Conservation (phyloP, 1,284 basidiomycete genomes). For the Ganoderma resinaceum region DNA sequence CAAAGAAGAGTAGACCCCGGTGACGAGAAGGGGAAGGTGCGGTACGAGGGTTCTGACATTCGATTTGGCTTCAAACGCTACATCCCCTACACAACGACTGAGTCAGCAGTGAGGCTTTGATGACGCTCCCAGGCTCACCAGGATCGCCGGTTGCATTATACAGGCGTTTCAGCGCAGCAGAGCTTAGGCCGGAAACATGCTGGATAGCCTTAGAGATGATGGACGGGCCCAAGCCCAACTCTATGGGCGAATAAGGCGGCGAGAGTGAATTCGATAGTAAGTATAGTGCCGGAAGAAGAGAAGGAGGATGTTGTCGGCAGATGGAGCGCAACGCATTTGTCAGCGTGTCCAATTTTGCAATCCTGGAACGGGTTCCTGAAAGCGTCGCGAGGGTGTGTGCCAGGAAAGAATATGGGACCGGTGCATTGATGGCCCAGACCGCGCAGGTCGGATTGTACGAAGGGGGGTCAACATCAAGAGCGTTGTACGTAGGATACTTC, state of each 20-base stretch:
- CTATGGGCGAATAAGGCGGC: slow-evolving; percentile 78
- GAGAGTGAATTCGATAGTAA: slow-evolving; percentile 88
- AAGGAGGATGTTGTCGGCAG: slow-evolving; percentile 69
- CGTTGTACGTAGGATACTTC: slow-evolving; percentile 35
- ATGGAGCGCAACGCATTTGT: slow-evolving; percentile 84
- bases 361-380: slow-evolving; percentile 83
- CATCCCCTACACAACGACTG: slow-evolving; percentile 60
- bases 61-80: slow-evolving; percentile 85
- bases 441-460: slow-evolving; percentile 45
- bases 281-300: slow-evolving; percentile 86
- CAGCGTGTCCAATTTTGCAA: slow-evolving; percentile 79
- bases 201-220: slow-evolving; percentile 84
- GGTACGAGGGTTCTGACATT: slow-evolving; percentile 80
- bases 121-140: slow-evolving; percentile 32
- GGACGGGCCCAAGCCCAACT: slow-evolving; percentile 81
- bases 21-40: slow-evolving; percentile 72
- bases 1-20: slow-evolving; percentile 70
- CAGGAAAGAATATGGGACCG: slow-evolving; percentile 85
- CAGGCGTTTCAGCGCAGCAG: slow-evolving; percentile 70
- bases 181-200: slow-evolving; percentile 81
- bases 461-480: slow-evolving; percentile 55
- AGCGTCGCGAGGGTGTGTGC: slow-evolving; percentile 79
- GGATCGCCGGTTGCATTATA: slow-evolving; percentile 76
- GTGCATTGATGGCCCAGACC: slow-evolving; percentile 47
- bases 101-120: slow-evolving; percentile 15